Percentiles rank a stretch among this genome's conserved stretches.
Conservation (phyloP, 2,329 filamentous ascomycete species). For the Trichoderma asperellum region DNA sequence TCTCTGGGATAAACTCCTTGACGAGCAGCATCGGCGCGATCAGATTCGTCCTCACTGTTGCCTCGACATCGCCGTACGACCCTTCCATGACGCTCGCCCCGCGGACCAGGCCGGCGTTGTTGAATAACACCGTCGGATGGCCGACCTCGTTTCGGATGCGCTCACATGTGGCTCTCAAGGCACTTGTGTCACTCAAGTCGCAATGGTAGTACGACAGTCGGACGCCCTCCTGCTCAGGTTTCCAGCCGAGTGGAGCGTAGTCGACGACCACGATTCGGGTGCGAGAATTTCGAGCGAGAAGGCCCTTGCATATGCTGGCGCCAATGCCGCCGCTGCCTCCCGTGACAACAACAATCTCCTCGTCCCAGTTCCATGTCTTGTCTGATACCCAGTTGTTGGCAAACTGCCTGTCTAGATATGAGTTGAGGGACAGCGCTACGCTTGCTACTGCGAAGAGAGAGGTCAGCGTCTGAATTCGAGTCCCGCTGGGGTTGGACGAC, state of each 20-base stretch:
- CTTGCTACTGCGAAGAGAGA: conserved; percentile 29
- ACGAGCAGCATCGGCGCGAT: conserved; percentile 61
- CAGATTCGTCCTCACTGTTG: conserved; percentile 52
- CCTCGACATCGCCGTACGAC: conserved; percentile 37
- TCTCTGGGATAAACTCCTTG: conserved; percentile 63
- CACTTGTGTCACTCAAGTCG: conserved; percentile 42
- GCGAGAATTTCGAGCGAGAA: conserved; percentile 35
- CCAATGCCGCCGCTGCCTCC: conserved; percentile 49
- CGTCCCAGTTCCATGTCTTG: conserved; percentile 40
- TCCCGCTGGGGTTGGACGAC: conserved; percentile 9
- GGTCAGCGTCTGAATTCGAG: neutral
- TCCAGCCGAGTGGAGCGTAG: conserved; percentile 40
- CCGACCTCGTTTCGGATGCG: conserved; percentile 42
- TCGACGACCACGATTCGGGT: conserved; percentile 43
- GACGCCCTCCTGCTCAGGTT: conserved; percentile 26
- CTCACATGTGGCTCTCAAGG: conserved; percentile 38
- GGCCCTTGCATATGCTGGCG: conserved; percentile 38
- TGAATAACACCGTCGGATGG: conserved; percentile 44
- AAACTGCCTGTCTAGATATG: conserved; percentile 34
- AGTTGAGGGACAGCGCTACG: conserved; percentile 32
- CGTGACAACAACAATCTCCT: conserved; percentile 46
- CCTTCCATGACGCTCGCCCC: conserved; percentile 39
- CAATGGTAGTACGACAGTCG: conserved; percentile 41
- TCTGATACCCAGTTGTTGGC: conserved; percentile 37
- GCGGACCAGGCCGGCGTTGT: conserved; percentile 42